A percentile compares a stretch with the other conserved stretches of the same genome.
Evolutionary conservation across 108 stramenopile genomes (phyloP).

Genomic region (Parietichytrium sp.): DNA sequence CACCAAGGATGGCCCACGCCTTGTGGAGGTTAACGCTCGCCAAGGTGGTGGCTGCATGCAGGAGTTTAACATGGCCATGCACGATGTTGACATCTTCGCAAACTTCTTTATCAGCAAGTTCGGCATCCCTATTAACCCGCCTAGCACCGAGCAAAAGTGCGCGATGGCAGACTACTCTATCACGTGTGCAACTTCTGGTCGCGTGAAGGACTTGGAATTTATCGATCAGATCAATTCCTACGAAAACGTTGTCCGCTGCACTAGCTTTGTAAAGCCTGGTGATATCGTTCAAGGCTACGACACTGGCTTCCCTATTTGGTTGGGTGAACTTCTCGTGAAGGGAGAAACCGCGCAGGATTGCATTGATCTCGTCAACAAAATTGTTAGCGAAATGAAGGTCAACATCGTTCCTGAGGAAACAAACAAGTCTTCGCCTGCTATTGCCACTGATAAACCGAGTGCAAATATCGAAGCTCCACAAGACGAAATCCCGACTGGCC

Average conservation of each 20-base stretch:
- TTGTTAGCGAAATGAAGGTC: background rate
- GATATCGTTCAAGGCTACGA: background rate
- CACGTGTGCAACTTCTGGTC: background rate
- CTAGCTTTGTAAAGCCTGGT: background rate
- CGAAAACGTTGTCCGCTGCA: background rate
- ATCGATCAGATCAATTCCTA: background rate
- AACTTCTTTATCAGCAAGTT: background rate
- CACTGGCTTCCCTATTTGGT: conserved; percentile 29
- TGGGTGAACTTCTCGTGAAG: conserved; percentile 21
- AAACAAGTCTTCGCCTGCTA: no score
- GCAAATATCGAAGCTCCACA: no score
- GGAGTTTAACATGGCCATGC: background rate
- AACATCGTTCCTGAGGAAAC: no score
- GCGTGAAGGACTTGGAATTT: background rate
- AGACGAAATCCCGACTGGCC: no score
- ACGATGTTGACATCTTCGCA: conserved; percentile 34
- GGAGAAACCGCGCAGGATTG: conserved; percentile 8
- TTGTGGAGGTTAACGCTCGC: conserved; percentile 39
- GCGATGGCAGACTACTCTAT: conserved; percentile 21
- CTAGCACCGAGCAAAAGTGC: background rate
- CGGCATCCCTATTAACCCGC: conserved; percentile 39
- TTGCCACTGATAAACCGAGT: no score
- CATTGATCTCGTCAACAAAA: background rate
- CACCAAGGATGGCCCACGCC: conserved; percentile 13
- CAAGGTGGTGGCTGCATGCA: conserved; percentile 36